These are phyloP conservation scores for Auxenochlorella pyrenoidosa DNA, from an alignment of 139 green algal genomes.

Conservation along the genomic window DNA sequence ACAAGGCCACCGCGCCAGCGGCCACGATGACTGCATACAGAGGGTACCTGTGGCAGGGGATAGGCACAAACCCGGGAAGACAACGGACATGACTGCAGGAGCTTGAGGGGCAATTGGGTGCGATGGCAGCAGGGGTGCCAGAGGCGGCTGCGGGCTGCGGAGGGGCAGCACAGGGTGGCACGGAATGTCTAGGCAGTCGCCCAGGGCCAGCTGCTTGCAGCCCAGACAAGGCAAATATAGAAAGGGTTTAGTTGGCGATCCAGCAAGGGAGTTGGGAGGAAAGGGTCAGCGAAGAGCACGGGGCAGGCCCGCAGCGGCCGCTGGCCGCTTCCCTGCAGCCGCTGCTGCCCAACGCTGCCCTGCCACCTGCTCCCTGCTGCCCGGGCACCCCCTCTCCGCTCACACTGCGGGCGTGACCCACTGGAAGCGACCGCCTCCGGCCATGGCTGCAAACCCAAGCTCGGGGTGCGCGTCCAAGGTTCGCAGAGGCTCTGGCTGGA, in stretches of 20 bases:
- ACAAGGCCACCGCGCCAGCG: neutral
- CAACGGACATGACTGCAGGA: too few relatives aligned
- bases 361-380: neutral
- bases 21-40: slow-evolving; percentile 2
- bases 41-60: slow-evolving; percentile 6
- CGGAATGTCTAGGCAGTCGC: too few relatives aligned
- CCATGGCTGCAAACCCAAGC: neutral
- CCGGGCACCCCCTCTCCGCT: neutral
- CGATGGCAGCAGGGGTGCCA: too few relatives aligned
- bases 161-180: too few relatives aligned
- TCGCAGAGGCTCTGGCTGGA: too few relatives aligned
- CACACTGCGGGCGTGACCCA: slow-evolving; percentile 11
- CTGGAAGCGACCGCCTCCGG: neutral
- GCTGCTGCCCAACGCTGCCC: neutral
- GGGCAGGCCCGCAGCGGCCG: neutral
- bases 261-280: too few relatives aligned
- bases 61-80: too few relatives aligned
- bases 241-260: too few relatives aligned
- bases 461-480: neutral
- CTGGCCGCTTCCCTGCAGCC: neutral
- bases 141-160: too few relatives aligned
- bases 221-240: too few relatives aligned
- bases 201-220: too few relatives aligned
- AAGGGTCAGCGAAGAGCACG: neutral
- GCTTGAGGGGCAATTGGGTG: too few relatives aligned